These are phyloP conservation scores for Aureobasidium namibiae DNA, from an alignment of 2,329 filamentous ascomycete genomes.

Conservation along the genomic window DNA sequence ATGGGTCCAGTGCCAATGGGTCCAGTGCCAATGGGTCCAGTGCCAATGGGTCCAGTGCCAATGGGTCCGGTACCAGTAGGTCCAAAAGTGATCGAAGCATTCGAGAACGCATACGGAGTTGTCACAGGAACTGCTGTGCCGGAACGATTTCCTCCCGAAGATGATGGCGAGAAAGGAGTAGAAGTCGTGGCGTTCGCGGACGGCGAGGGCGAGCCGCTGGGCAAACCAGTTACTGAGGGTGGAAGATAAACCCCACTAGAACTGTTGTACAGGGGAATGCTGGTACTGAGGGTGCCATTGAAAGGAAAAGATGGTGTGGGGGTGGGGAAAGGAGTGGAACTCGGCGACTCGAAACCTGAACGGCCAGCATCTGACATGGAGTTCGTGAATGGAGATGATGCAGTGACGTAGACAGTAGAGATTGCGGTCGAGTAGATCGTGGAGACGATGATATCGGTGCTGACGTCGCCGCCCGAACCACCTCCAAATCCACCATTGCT, in stretches of 20 bases:
- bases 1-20: too few species aligned
- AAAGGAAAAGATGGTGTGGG: neutral
- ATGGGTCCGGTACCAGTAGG: constrained; percentile 4
- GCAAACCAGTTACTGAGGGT: neutral
- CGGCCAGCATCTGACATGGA: neutral
- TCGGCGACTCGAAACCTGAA: neutral
- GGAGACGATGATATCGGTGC: constrained; percentile 2
- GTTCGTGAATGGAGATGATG: neutral
- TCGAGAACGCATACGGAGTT: neutral
- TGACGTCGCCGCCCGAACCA: constrained; percentile 6
- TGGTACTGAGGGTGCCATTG: neutral
- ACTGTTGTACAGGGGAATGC: constrained; percentile 8
- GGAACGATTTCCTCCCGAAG: neutral
- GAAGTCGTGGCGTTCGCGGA: constrained; percentile 1
- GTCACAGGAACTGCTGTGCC: neutral
- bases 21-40: too few species aligned
- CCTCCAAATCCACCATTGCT: constrained; percentile 4
- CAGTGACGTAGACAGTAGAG: constrained; percentile 2
- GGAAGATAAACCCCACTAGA: neutral
- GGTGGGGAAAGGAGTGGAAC: neutral
- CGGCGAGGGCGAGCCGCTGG: neutral
- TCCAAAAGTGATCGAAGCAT: neutral
- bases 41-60: too few species aligned
- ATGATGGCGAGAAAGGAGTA: neutral
- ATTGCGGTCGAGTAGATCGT: constrained; percentile 8